Base-by-base conservation (phyloP, 805 yeast species). In the Saccharomycopsis oosterbeekiorum region DNA sequence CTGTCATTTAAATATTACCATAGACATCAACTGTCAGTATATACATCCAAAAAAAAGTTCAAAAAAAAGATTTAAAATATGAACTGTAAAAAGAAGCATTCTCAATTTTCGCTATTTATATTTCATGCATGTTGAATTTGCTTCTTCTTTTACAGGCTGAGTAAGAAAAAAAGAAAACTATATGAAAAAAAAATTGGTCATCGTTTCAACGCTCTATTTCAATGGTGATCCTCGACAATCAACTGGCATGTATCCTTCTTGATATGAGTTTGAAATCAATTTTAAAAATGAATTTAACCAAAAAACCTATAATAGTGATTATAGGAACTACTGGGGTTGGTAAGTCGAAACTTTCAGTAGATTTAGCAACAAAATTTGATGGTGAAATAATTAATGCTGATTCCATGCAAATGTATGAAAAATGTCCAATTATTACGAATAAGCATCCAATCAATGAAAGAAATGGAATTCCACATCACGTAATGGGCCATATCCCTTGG, bases 321-420 rank as follows among this genome's bases (percentile, higher is more conserved):
- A 87, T 88, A 2, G 99, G 99, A 0, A 92, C 97, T 41, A 93
- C 99, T 0, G 99, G 98, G 0, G 97, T 91, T 12, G 99, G 99
- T 0, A 93, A 93, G 70, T 92, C 97, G 0, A 90, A 89, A 67
- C 80, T 88, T 63, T 81, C 89, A 55, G 83, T 90, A 1, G 93
- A 90, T 63, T 71, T 94, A 21, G 97, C 97, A 11, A 78, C 81
- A 66, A 78, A 79, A 34, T 79, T 87, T 59, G 80, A 85, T 69
- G 98, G 98, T 21, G 98, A 94, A 70, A 79, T 94, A 65, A 88
- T 94, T 65, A 94, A 94, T 72, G 97, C 96, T 0, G 99, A 94
- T 70, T 90, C 98, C 0, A 92, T 94, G 97, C 99, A 94, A 73
- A 88, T 94, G 78, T 94, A 94, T 72, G 74, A 76, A 47, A 85